Conservation (phyloP, 257 asterid genomes). For the Catharanthus roseus region DNA sequence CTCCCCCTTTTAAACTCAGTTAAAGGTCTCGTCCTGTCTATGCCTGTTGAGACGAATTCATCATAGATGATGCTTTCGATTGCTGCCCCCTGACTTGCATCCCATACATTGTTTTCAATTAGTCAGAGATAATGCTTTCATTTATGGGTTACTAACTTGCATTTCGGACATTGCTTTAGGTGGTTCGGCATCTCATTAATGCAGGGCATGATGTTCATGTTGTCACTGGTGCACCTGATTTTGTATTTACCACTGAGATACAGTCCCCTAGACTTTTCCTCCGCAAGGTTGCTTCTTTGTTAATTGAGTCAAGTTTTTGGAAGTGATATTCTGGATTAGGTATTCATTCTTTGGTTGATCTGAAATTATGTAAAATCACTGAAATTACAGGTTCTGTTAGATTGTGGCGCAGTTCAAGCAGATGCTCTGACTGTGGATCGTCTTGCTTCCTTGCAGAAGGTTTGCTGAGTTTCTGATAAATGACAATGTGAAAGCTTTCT, state of each 20-base stretch:
- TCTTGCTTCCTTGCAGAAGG: constrained; percentile 95
- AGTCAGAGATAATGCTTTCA: background rate
- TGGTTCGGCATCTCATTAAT: constrained; percentile 83
- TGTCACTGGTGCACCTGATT: constrained; percentile 95
- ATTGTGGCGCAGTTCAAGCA: constrained; percentile 99
- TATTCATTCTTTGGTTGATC: background rate
- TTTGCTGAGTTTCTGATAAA: constrained; percentile 9
- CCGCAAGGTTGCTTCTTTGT: constrained; percentile 59
- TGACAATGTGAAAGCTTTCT: background rate
- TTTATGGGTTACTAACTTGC: background rate
- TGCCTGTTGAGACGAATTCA: too few relatives aligned
- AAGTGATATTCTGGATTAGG: background rate
- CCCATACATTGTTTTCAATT: too few relatives aligned
- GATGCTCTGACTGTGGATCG: constrained; percentile 99
- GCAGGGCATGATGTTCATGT: constrained; percentile 94
- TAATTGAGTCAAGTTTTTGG: background rate
- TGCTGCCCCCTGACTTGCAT: too few relatives aligned
- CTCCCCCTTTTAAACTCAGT: too few relatives aligned
- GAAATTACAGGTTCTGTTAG: constrained; percentile 63
- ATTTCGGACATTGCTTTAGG: constrained; percentile 40
- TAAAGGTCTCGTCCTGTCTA: too few relatives aligned
- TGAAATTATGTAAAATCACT: background rate
- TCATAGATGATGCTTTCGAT: background rate
- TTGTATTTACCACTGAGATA: constrained; percentile 78
- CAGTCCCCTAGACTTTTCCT: constrained; percentile 76